Base-by-base conservation (phyloP, 2,329 filamentous ascomycete genomes). In the Calonectria ilicicola region DNA sequence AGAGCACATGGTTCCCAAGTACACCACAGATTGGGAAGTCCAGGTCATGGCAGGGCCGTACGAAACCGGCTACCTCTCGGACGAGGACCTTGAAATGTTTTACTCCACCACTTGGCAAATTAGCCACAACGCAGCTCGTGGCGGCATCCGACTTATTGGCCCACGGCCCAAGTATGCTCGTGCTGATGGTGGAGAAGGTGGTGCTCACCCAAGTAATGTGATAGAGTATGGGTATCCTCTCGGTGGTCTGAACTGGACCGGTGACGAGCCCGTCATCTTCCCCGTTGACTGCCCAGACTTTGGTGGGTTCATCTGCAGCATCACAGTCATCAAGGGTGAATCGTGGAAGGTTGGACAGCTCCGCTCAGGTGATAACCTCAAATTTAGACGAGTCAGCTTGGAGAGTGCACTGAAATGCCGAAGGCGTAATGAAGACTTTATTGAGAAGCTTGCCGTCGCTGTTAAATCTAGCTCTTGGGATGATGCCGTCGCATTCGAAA, bases 161-260 rank as follows among this genome's bases (percentile, higher is more conserved):
- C 90, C 91, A 0, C 86, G 87, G 0, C 89, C 90, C 0, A 86
- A 88, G 73, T 93, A 89, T 88, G 89, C 90, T 17, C 84, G 91
- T 8, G 80, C 86, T 38, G 87, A 90, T 74, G 91, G 91, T 14
- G 91, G 91, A 0, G 91, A 92, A 72, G 91, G 90, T 9, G 91
- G 91, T 14, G 86, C 89, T 1, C 91, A 93, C 79, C 91, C 91
- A 0, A 88, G 85, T 40, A 91, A 92, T 51, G 73, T 70, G 7
- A 60, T 79, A 5, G 78, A 76, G 40, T 79, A 75, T 40, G 76
- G 72, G 10, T 91, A 92, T 74, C 90, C 90, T 2, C 65, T 73
- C 6, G 79, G 82, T 0, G 80, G 82, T 0, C 66, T 84, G 10
- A 83, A 82, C 74, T 85, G 78, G 67, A 84, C 82, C 5, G 83